phyloP scores from a whole-genome alignment of 768 basidiomycete species.

The Psilocybe sp. region DNA sequence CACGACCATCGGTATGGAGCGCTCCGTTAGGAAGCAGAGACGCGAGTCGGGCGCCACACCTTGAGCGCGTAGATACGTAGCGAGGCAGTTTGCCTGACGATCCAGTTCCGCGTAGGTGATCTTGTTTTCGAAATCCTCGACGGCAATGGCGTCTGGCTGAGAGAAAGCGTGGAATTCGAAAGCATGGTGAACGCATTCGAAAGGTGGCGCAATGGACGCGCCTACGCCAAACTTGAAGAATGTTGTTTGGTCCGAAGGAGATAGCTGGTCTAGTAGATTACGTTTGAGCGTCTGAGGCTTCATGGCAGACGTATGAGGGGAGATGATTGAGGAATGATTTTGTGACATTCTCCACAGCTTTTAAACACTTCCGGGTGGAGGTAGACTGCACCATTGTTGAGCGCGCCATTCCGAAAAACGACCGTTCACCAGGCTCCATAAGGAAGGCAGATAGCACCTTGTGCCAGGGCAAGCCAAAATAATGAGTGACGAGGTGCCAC shows the following conservation, averaged over 20 bases:
- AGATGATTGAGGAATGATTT: conserved; percentile 8
- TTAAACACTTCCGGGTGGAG: conserved; percentile 15
- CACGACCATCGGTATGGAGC: conserved; percentile 50
- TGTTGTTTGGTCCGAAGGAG: conserved; percentile 36
- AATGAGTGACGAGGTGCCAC: conserved; percentile 19
- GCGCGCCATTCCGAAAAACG: conserved; percentile 16
- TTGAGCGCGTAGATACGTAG: conserved; percentile 35
- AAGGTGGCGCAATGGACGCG: conserved; percentile 31
- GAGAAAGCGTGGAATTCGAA: conserved; percentile 44
- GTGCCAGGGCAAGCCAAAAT: conserved; percentile 15
- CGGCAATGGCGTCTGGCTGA: conserved; percentile 42
- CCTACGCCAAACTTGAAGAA: conserved; percentile 48
- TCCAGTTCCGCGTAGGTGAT: conserved; percentile 55
- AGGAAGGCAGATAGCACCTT: conserved; percentile 13
- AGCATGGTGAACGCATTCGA: conserved; percentile 53
- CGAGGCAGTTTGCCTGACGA: conserved; percentile 43
- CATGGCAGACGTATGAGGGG: conserved; percentile 15
- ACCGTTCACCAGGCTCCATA: conserved; percentile 16
- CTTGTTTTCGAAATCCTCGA: conserved; percentile 42
- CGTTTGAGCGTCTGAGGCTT: conserved; percentile 16
- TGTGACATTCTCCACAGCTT: conserved; percentile 12
- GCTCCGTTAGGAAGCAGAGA: conserved; percentile 52
- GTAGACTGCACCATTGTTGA: conserved; percentile 6
- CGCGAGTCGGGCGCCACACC: conserved; percentile 47
- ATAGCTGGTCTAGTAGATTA: conserved; percentile 29